Conservation (phyloP, 192 early-diverging fungal species). For the Irineochytrium annulatum region DNA sequence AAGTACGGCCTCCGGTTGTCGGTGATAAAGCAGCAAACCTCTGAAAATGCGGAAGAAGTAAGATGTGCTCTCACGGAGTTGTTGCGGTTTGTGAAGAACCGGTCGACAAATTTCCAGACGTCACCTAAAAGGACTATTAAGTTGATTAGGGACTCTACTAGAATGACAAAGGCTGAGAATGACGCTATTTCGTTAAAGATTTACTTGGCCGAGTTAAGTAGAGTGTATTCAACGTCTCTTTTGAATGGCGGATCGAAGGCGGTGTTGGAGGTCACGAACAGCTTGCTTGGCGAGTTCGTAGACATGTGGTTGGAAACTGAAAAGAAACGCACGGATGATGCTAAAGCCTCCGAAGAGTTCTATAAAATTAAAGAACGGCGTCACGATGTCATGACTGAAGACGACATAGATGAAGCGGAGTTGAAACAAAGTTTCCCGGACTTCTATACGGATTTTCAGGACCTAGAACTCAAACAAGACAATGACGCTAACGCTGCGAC, state of each 20-base stretch:
- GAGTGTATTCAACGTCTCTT: too few relatives aligned
- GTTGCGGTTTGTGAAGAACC: too few relatives aligned
- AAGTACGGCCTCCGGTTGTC: slow-evolving; percentile 69
- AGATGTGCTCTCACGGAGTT: too few relatives aligned
- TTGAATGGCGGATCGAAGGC: too few relatives aligned
- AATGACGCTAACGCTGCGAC: slow-evolving; percentile 5
- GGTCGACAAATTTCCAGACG: too few relatives aligned
- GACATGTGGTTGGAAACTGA: slow-evolving; percentile 61
- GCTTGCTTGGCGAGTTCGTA: slow-evolving; percentile 54
- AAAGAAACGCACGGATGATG: slow-evolving; percentile 37
- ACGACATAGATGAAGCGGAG: slow-evolving; percentile 70
- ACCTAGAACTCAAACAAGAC: slow-evolving; percentile 26
- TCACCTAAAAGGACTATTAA: too few relatives aligned
- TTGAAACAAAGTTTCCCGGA: slow-evolving; percentile 79
- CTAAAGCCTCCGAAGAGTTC: slow-evolving; percentile 31
- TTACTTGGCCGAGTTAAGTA: too few relatives aligned
- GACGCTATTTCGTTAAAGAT: too few relatives aligned
- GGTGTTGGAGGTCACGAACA: slow-evolving; percentile 44
- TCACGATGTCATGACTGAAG: slow-evolving; percentile 39
- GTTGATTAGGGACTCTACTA: too few relatives aligned
- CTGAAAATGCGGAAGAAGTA: neutral
- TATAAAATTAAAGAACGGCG: slow-evolving; percentile 41
- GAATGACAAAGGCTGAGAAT: too few relatives aligned
- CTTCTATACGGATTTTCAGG: slow-evolving; percentile 54
- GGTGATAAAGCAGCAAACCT: slow-evolving; percentile 9